Evolutionary conservation across 2,329 filamentous ascomycete species (phyloP), one percentile per base, ranked within the genome.

Genomic region (Torrubiellomyces zombiae): DNA sequence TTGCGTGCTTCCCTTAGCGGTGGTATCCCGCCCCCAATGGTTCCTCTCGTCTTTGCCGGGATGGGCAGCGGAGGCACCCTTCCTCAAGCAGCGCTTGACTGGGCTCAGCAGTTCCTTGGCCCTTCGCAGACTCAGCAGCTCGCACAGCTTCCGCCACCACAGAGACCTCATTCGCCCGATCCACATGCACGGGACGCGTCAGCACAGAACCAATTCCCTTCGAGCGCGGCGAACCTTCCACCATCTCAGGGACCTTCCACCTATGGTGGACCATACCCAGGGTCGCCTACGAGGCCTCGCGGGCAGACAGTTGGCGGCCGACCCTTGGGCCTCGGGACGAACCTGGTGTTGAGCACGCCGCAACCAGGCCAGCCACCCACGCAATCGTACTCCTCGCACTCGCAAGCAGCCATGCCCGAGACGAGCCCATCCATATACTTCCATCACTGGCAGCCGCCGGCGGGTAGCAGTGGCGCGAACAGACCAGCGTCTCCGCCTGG

Each of bases 401-500:
- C 54, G 19, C 63, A 69, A 27, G 27, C 62, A 16, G 32, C 65
- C 30, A 68, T 73, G 38, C 65, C 76, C 36, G 68, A 72, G 34
- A 64, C 70, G 11, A 80, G 77, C 20, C 72, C 76, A 1, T 77
- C 75, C 13, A 78, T 92, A 23, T 89, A 81, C 49, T 93, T 93
- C 47, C 81, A 92, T 44, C 81, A 92, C 45, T 93, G 83, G 82
- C 78, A 86, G 31, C 83, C 83, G 22, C 83, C 83, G 9, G 66
- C 62, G 11, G 58, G 60, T 34, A 62, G 65, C 31, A 54, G 61
- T 32, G 55, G 62, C 45, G 60, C 65, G 29, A 69, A 71, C 40
- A 73, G 77, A 45, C 75, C 77, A 32, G 67, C 67, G 41, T 77
- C 76, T 33, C 75, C 79, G 42, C 75, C 77, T 56, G 73, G 75